These are phyloP conservation scores for Candida krabiensis DNA, from an alignment of 805 yeast species.

Conservation along the genomic window DNA sequence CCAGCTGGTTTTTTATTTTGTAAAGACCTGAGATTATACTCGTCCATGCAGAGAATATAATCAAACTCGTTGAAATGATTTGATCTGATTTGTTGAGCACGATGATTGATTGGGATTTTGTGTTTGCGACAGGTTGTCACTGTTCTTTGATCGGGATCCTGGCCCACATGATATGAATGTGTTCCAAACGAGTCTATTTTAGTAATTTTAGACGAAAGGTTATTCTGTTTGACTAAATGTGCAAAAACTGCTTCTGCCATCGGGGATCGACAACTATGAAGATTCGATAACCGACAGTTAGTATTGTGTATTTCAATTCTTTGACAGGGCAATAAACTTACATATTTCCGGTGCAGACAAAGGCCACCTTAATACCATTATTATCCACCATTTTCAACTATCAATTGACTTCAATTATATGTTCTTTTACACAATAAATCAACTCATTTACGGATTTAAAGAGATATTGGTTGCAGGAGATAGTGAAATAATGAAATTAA, in stretches of 20 bases:
- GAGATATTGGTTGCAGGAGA: too few species aligned
- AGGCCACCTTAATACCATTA: constrained; percentile 55
- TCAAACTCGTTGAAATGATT: constrained; percentile 59
- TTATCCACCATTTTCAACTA: constrained; percentile 5
- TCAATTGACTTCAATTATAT: background rate
- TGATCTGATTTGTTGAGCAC: constrained; percentile 64
- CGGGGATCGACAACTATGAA: constrained; percentile 85
- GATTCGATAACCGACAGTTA: constrained; percentile 1
- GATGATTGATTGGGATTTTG: constrained; percentile 72
- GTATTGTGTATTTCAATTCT: background rate
- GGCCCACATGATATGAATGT: constrained; percentile 81
- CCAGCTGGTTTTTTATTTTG: constrained; percentile 52
- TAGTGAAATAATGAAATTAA: too few species aligned
- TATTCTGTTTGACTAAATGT: constrained; percentile 56
- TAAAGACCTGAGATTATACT: constrained; percentile 54
- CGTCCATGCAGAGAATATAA: constrained; percentile 72
- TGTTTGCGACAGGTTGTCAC: constrained; percentile 64
- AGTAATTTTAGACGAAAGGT: constrained; percentile 43
- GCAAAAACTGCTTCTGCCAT: constrained; percentile 95
- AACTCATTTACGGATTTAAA: too few species aligned
- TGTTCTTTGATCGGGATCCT: constrained; percentile 76
- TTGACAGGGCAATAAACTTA: constrained; percentile 34
- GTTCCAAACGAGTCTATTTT: constrained; percentile 88
- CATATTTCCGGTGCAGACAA: constrained; percentile 90
- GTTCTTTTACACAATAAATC: too few species aligned